Base-by-base conservation (phyloP, 2,329 filamentous ascomycete species). In the Boeremia exigua region DNA sequence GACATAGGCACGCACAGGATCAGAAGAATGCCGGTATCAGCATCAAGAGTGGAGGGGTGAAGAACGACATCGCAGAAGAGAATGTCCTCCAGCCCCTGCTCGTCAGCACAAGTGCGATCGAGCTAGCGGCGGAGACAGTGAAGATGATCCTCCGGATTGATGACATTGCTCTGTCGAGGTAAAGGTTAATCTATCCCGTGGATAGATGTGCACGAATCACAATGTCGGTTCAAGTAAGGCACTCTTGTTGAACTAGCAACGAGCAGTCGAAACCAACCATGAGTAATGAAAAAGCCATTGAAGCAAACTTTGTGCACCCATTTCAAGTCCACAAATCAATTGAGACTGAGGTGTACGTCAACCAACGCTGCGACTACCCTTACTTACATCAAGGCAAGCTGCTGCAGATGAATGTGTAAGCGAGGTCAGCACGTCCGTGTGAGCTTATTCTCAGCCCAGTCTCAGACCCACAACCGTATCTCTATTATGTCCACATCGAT, bases 11-110 rank as follows among this genome's bases (percentile, higher is more conserved):
- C 79, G 95, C 95, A 68, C 88, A 93, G 78, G 95, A 94, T 52
- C 93, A 98, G 84, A 89, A 89, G 81, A 96, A 96, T 71, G 95
- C 96, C 1, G 96, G 95, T 68, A 93, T 99, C 61, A 97, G 93
- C 80, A 98, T 99, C 83, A 95, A 96, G 84, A 94, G 91, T 62
- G 94, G 95, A 36, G 95, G 95, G 56, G 95, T 99, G 63, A 97
- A 96, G 84, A 88, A 90, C 67, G 96, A 99, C 80, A 98, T 98
- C 73, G 89, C 90, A 56, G 94, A 96, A 76, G 93, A 97, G 83
- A 96, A 96, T 64, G 95, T 99, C 51, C 82, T 99, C 74, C 95
- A 99, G 81, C 95, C 95, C 15, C 82, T 99, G 73, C 81, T 99
- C 59, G 95, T 99, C 60, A 96, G 92, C 84, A 99, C 95, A 54